Evolutionary conservation across 1,139 yeast genomes (phyloP).

Genomic region (Arxiozyma bovina): DNA sequence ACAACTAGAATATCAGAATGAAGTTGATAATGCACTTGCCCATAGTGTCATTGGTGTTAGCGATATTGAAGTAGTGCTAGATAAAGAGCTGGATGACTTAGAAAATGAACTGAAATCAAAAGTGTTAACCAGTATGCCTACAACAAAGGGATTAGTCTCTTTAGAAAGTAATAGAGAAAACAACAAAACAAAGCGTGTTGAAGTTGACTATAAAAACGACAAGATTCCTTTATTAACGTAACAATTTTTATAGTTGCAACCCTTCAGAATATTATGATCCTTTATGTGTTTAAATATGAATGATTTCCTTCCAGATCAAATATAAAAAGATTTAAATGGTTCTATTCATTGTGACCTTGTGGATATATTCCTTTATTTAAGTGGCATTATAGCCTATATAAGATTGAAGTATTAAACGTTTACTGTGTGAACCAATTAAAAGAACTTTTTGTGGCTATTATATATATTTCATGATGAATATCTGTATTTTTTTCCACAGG

Average conservation of each 20-base stretch:
- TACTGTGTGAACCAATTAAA: background rate
- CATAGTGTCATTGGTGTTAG: constrained; percentile 36
- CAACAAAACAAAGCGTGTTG: background rate
- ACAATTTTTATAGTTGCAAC: background rate
- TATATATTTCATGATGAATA: no score
- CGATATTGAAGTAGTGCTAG: constrained; percentile 45
- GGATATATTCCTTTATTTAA: no score
- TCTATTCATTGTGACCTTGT: no score
- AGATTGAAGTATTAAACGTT: background rate
- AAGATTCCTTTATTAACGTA: background rate
- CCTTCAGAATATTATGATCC: background rate
- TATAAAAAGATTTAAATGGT: no score
- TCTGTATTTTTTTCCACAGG: no score
- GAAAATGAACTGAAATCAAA: constrained; percentile 32
- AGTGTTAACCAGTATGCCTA: constrained; percentile 15
- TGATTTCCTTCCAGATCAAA: no score
- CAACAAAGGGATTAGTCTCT: constrained; percentile 18
- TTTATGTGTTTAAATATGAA: background rate
- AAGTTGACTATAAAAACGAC: background rate
- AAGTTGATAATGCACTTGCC: constrained; percentile 44
- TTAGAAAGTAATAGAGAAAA: background rate
- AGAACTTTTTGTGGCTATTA: background rate
- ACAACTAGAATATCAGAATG: constrained; percentile 69
- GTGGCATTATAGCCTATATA: background rate
- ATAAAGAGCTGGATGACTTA: constrained; percentile 43